Evolutionary conservation across 805 yeast genomes (phyloP).

Genomic region (Saccharomycopsis fodiens): DNA sequence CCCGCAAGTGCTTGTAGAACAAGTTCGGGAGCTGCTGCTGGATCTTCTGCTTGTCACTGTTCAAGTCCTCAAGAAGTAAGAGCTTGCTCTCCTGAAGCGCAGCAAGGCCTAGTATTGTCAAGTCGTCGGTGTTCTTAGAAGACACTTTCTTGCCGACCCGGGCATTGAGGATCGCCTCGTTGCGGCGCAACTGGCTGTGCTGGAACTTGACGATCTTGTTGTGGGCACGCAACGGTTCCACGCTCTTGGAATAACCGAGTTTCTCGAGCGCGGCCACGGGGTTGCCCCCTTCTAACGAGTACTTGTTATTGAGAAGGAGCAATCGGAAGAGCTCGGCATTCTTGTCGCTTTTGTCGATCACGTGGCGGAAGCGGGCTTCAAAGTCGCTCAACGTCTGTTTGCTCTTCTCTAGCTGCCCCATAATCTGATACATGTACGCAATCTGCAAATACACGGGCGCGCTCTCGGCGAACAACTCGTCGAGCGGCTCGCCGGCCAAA

Average conservation of each 20-base stretch:
- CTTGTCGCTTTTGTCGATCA: slow-evolving; percentile 1
- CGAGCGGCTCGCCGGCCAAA: slow-evolving; percentile 26
- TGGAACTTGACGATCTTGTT: slow-evolving; percentile 27
- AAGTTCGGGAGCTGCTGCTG: slow-evolving; percentile 3
- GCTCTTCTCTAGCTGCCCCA: slow-evolving; percentile 32
- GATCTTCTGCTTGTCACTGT: slow-evolving; percentile 7
- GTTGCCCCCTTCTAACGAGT: slow-evolving; percentile 4
- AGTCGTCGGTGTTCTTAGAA: slow-evolving; percentile 22
- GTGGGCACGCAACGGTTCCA: slow-evolving; percentile 5
- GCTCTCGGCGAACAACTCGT: slow-evolving; percentile 42
- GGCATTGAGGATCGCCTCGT: slow-evolving; percentile 37
- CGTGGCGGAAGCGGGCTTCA: slow-evolving; percentile 11
- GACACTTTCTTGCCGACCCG: slow-evolving; percentile 30
- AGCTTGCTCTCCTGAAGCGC: slow-evolving; percentile 22
- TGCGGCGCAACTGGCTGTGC: slow-evolving; percentile 33
- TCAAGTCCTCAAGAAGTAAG: slow-evolving; percentile 20
- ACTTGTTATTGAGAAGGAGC: slow-evolving; percentile 16
- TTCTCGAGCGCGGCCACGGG: neutral
- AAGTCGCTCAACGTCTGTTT: slow-evolving; percentile 31
- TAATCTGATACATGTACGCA: slow-evolving; percentile 45
- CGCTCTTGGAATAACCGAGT: slow-evolving; percentile 2
- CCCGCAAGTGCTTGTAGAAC: slow-evolving; percentile 7
- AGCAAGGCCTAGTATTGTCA: slow-evolving; percentile 24
- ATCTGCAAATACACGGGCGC: slow-evolving; percentile 55
- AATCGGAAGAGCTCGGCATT: slow-evolving; percentile 14